These are phyloP conservation scores for Neurospora cerealis DNA, from an alignment of 495 filamentous ascomycete genomes.

Conservation along the genomic window DNA sequence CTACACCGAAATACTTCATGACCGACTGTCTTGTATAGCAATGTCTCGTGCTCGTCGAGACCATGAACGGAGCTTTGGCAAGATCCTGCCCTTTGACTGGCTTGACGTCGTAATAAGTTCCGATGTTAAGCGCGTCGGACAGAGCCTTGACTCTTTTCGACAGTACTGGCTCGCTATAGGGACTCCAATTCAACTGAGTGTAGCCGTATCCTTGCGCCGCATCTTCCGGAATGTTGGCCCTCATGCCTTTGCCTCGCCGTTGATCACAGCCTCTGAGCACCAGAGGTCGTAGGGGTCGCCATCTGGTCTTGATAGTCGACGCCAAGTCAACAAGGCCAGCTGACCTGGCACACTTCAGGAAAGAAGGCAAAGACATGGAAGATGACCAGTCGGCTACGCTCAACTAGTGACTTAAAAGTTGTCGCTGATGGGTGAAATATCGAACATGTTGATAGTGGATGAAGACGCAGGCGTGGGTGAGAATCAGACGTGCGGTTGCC, in stretches of 20 bases:
- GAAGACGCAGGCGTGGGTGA: not conserved
- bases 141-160: not conserved
- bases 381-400: not conserved
- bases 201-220: not conserved
- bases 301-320: not conserved
- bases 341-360: not conserved
- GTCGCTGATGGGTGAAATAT: not conserved
- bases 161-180: not conserved
- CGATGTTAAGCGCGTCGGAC: not conserved
- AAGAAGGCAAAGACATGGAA: not conserved
- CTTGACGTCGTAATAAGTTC: not conserved
- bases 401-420: not conserved
- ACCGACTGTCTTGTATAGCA: not conserved
- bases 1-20: slow-evolving; percentile 19
- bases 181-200: not conserved
- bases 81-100: not conserved
- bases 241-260: not conserved
- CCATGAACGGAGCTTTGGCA: not conserved
- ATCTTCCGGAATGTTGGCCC: not conserved
- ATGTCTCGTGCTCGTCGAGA: not conserved
- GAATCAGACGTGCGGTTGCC: not conserved
- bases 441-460: not conserved
- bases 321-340: not conserved
- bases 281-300: not conserved
- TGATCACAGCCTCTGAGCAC: not conserved